phyloP scores from a whole-genome alignment of 164 flowering plant genomes.

The Magnolia kwangsiensis region DNA sequence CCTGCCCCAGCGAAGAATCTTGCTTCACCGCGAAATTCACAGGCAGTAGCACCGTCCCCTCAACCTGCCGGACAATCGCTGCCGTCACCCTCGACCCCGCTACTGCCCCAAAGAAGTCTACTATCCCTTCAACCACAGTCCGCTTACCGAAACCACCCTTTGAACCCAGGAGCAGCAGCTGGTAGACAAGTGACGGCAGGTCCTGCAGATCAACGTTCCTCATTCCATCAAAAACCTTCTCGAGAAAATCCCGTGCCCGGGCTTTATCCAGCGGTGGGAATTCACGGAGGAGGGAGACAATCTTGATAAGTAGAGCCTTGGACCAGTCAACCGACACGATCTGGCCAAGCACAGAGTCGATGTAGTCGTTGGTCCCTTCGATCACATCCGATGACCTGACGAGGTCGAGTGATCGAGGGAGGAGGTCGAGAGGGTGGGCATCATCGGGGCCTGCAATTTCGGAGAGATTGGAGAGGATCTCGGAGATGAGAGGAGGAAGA shows the following conservation, averaged over 20 bases:
- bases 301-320: constrained; percentile 53
- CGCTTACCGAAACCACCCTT: constrained; percentile 63
- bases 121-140: constrained; percentile 71
- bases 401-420: constrained; percentile 47
- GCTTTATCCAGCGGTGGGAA: constrained; percentile 42
- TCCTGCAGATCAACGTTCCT: constrained; percentile 62
- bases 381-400: constrained; percentile 29
- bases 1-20: constrained; percentile 76
- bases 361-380: constrained; percentile 29
- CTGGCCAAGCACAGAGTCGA: constrained; percentile 38
- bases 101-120: constrained; percentile 53
- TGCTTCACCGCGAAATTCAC: constrained; percentile 91
- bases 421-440: constrained; percentile 52
- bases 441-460: constrained; percentile 39
- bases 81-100: constrained; percentile 21
- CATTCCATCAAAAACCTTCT: constrained; percentile 64
- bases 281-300: constrained; percentile 56
- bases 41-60: constrained; percentile 85
- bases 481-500: constrained; percentile 22
- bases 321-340: constrained; percentile 52
- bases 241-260: constrained; percentile 48
- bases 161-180: constrained; percentile 68
- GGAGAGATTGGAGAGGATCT: constrained; percentile 31
- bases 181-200: constrained; percentile 70
- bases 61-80: constrained; percentile 63